These are phyloP conservation scores for Cladosporium sp. DNA, from an alignment of 2,329 filamentous ascomycete species.

Conservation along the genomic window DNA sequence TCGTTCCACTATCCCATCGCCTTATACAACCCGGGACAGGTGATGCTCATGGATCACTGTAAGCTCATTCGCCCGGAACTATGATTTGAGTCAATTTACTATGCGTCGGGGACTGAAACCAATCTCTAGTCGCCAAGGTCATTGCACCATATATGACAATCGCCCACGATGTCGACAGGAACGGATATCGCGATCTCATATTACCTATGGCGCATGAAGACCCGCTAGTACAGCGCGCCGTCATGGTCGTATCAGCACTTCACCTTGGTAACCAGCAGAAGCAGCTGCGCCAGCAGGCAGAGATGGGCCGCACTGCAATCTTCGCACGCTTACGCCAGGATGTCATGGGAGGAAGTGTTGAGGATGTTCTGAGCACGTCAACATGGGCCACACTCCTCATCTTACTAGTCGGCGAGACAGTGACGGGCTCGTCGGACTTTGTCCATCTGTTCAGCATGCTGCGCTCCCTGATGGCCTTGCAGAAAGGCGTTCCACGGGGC, in stretches of 20 bases:
- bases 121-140: constrained; percentile 38
- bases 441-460: constrained; percentile 41
- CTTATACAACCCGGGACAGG: constrained; percentile 1
- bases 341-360: constrained; percentile 31
- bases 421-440: constrained; percentile 44
- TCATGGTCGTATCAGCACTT: constrained; percentile 44
- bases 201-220: constrained; percentile 44
- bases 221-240: constrained; percentile 38
- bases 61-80: constrained; percentile 19
- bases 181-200: constrained; percentile 44
- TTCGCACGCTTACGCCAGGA: constrained; percentile 39
- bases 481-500: constrained; percentile 16
- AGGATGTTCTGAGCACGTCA: constrained; percentile 40
- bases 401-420: constrained; percentile 44
- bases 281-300: constrained; percentile 35
- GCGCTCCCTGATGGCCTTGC: constrained; percentile 30
- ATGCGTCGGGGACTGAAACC: constrained; percentile 21
- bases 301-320: constrained; percentile 39
- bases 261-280: constrained; percentile 39
- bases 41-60: constrained; percentile 8
- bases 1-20: neutral
- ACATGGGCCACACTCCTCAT: constrained; percentile 43
- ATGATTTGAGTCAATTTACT: too few relatives aligned
- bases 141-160: constrained; percentile 45
- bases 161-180: constrained; percentile 38